Evolutionary conservation across 1,139 yeast species (phyloP), one percentile per base, ranked within the genome.

Genomic region (Ogataea hybrid): DNA sequence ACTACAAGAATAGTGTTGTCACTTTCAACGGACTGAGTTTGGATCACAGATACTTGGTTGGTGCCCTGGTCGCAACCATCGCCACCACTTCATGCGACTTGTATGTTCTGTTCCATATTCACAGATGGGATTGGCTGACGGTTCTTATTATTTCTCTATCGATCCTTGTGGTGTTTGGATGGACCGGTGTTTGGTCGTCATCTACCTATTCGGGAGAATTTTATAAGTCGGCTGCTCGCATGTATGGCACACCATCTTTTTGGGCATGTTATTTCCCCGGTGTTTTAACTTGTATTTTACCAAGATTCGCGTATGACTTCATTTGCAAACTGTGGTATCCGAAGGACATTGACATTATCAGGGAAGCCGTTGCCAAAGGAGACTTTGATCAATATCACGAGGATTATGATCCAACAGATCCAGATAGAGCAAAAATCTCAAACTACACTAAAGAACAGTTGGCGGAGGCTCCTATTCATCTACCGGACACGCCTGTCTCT

Each of bases 71-170:
- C 30, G 84, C 94, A 6, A 73, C 86, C 23, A 84, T 90, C 53
- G 77, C 95, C 4, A 87, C 86, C 48, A 69, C 84, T 44, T 70
- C 95, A 9, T 88, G 96, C 66, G 87, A 92, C 62, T 54, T 79
- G 11, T 90, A 84, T 67, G 81, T 92, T 39, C 59, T 88, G 56
- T 64, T 84, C 52, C 95, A 89, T 61, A 95, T 88, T 64, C 80
- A 80, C 60, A 75, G 95, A 59, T 92, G 98, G 98, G 98, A 92
- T 65, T 88, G 95, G 95, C 68, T 88, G 42, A 79, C 90, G 4
- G 54, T 73, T 15, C 59, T 85, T 41, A 73, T 87, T 56, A 77
- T 79, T 44, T 67, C 68, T 8, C 58, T 90, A 32, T 85, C 96
- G 6, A 75, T 80, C 43, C 57, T 89, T 46, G 58, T 89, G 37